These are phyloP conservation scores for Zygosaccharomyces siamensis DNA, from an alignment of 805 yeast species.

Conservation along the genomic window DNA sequence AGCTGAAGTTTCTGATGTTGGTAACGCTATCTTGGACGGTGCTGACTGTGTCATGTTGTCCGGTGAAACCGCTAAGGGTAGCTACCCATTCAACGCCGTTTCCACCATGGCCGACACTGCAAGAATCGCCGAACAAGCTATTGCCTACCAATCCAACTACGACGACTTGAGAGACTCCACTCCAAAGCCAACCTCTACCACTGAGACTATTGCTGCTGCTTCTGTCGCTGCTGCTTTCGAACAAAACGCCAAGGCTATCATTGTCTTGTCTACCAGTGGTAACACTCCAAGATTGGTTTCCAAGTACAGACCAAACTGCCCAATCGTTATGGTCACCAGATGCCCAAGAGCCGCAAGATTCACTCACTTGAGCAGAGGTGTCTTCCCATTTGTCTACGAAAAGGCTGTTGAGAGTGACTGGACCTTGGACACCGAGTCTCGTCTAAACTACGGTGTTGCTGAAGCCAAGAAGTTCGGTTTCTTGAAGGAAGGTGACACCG, in stretches of 20 bases:
- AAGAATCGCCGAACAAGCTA: slow-evolving; percentile 92
- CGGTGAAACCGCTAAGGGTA: slow-evolving; percentile 99
- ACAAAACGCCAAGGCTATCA: slow-evolving; percentile 94
- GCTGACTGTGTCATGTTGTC: slow-evolving; percentile 99
- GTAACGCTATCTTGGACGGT: slow-evolving; percentile 98
- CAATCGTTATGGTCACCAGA: slow-evolving; percentile 97
- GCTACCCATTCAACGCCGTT: slow-evolving; percentile 96
- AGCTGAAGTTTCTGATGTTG: slow-evolving; percentile 99
- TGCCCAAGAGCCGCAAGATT: slow-evolving; percentile 89
- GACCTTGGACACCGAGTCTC: slow-evolving; percentile 93
- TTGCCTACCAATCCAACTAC: slow-evolving; percentile 79
- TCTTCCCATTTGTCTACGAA: slow-evolving; percentile 88
- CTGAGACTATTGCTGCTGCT: slow-evolving; percentile 96
- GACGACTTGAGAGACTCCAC: slow-evolving; percentile 86
- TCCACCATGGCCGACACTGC: slow-evolving; percentile 98
- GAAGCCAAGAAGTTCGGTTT: slow-evolving; percentile 86
- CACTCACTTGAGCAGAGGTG: slow-evolving; percentile 97
- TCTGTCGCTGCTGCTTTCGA: slow-evolving; percentile 96
- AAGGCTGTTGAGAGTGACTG: slow-evolving; percentile 63
- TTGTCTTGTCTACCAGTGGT: slow-evolving; percentile 93
- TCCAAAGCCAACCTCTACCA: slow-evolving; percentile 82
- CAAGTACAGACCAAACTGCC: slow-evolving; percentile 96
- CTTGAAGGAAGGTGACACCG: slow-evolving; percentile 79
- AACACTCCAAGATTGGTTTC: slow-evolving; percentile 92
- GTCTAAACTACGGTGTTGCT: slow-evolving; percentile 87